Conservation (phyloP, 192 early-diverging fungal species). For the Coemansia sp. region DNA sequence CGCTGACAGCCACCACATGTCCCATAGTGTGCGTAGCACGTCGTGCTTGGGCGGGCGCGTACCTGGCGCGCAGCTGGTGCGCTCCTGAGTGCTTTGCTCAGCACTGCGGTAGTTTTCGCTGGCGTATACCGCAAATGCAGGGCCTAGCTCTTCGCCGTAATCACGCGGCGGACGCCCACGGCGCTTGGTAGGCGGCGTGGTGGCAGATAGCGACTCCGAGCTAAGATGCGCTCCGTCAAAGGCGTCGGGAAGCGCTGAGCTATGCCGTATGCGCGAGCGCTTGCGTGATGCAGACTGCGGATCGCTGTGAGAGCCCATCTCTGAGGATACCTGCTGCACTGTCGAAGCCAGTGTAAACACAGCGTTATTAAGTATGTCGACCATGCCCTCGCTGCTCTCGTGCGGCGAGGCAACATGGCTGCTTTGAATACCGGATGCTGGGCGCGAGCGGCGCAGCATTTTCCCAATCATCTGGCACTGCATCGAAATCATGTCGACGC, state of each 20-base stretch:
- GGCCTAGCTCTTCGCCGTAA: conserved; percentile 51
- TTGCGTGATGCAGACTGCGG: conserved; percentile 25
- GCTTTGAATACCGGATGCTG: conserved; percentile 17
- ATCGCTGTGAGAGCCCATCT: conserved; percentile 16
- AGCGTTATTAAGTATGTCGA: conserved; percentile 39
- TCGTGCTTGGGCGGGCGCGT: conserved; percentile 25
- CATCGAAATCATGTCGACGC: conserved; percentile 54
- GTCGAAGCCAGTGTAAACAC: conserved; percentile 32
- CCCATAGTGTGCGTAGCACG: conserved; percentile 45
- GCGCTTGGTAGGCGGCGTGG: conserved; percentile 42
- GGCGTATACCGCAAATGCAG: conserved; percentile 51
- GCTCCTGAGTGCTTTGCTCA: conserved; percentile 23
- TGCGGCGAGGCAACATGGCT: conserved; percentile 13
- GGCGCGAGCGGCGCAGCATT: conserved; percentile 51
- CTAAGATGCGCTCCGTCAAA: conserved; percentile 12
- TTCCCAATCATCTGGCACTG: conserved; percentile 52
- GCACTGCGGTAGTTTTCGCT: conserved; percentile 27
- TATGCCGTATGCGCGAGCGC: conserved; percentile 25
- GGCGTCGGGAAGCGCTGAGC: conserved; percentile 7
- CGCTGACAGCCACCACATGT: conserved; percentile 48
- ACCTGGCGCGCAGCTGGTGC: conserved; percentile 4
- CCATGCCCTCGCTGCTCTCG: conserved; percentile 29
- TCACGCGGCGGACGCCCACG: conserved; percentile 55
- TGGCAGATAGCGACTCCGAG: conserved; percentile 12
- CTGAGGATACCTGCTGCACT: conserved; percentile 30